Conservation (phyloP, 441 rosid genomes). For the Geranium incanum region DNA sequence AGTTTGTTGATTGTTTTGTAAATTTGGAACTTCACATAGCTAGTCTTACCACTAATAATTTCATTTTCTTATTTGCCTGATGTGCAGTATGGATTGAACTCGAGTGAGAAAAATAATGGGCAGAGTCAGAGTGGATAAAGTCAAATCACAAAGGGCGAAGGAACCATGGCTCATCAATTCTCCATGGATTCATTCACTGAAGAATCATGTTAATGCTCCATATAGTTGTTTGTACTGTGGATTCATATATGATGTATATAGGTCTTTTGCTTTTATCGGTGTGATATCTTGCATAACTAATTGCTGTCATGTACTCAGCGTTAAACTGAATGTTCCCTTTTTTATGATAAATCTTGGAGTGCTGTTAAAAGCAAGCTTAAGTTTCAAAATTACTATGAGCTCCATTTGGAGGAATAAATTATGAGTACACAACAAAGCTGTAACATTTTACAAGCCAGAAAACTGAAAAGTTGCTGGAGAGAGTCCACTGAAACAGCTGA, state of each 20-base stretch:
- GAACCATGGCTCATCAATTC: neutral
- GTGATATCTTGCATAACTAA: no score
- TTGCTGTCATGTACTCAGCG: no score
- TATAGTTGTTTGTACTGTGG: neutral
- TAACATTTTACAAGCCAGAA: no score
- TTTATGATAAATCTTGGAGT: no score
- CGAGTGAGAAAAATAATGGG: neutral
- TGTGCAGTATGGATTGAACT: neutral
- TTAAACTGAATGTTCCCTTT: no score
- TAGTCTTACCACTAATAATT: neutral
- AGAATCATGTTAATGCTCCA: neutral
- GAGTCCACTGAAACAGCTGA: no score
- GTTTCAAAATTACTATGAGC: no score
- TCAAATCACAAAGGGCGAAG: neutral
- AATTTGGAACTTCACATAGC: neutral
- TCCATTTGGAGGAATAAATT: no score
- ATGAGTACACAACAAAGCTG: no score
- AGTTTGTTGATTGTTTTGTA: neutral
- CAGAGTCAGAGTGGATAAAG: neutral
- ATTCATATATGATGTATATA: neutral
- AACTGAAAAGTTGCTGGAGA: no score
- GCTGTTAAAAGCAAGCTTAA: no score
- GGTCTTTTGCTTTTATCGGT: neutral
- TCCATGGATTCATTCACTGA: neutral
- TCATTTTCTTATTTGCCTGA: neutral